Evolutionary conservation across 2,329 filamentous ascomycete species (phyloP).

Genomic region (Neofusicoccum kwambonambiense): DNA sequence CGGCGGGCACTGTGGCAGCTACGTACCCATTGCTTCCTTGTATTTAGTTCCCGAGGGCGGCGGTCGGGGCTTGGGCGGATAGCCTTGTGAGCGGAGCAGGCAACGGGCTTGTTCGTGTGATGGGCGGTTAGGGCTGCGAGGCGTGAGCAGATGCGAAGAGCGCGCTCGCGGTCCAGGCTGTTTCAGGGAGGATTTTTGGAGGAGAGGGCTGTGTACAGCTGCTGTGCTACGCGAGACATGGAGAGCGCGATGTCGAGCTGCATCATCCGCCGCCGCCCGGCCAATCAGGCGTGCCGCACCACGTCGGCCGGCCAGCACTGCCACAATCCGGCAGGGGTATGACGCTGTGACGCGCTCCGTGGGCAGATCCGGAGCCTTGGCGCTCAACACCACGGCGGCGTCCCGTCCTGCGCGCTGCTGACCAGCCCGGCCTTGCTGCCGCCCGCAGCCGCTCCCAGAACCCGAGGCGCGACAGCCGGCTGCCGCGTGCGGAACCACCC

Average conservation of each 20-base stretch:
- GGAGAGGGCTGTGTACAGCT: conserved; percentile 2
- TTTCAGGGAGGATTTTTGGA: conserved; percentile 8
- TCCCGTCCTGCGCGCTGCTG: too few species aligned
- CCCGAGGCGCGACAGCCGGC: background rate
- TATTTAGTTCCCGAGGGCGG: background rate
- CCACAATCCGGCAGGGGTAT: background rate
- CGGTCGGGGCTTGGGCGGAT: background rate
- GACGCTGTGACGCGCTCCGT: background rate
- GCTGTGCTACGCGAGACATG: background rate
- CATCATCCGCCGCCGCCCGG: background rate
- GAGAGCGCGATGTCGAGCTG: background rate
- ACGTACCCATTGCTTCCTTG: conserved; percentile 16
- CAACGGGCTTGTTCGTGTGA: background rate
- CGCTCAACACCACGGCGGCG: background rate
- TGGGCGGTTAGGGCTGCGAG: background rate
- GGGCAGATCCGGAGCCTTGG: background rate
- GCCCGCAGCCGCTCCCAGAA: background rate
- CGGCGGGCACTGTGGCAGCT: background rate
- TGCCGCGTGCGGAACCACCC: conserved; percentile 3
- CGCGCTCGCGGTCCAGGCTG: background rate
- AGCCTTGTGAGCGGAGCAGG: background rate
- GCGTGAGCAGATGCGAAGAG: background rate
- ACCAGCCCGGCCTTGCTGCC: background rate
- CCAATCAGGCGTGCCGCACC: background rate
- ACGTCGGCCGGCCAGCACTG: background rate